Evolutionary conservation across 768 basidiomycete genomes (phyloP), one percentile per base, ranked within the genome.

Genomic region (Agaricus blazei): DNA sequence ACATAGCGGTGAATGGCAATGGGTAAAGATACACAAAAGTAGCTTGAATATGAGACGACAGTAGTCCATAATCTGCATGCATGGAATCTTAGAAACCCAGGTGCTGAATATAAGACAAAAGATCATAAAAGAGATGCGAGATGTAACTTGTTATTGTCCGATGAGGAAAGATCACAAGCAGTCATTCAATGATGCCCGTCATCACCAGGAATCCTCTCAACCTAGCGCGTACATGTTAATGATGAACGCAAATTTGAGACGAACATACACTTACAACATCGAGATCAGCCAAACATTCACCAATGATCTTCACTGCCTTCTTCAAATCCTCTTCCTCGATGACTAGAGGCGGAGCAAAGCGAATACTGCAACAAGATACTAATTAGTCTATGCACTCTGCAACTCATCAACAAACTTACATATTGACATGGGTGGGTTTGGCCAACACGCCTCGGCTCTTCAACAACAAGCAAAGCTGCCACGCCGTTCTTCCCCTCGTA

Each of bases 381-480:
- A 43, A 29, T 28, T 48, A 59, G 23, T 7, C 28, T 29, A 34
- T 42, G 36, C 43, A 40, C 52, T 12, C 53, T 42, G 37, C 41
- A n/a, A 6, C 15, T 9, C 1, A n/a, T 3, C 1, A 14, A 12
- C 46, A 14, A 53, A 77, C 92, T 63, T 63, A 95, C 93, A 91
- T 93, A 70, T 96, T 96, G 27, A 86, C 82, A 65, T 97, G 94
- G 0, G 96, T 98, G 11, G 97, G 95, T 77, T 99, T 98, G 28
- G 95, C 96, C 59, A 99, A 74, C 53, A 98, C 81, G 3, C 94
- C 93, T 45, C 90, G 81, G 62, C 85, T 87, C 85, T 95, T 96
- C 68, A 98, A 71, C 64, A 98, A 69, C 66, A 98, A 66, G 71
- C 97, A 98, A 51, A 98, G 77, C 68, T 98, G 92, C 97, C 96